Base-by-base conservation (phyloP, 202 grass and related monocot genomes). In the Dendrocalamus latiflorus region DNA sequence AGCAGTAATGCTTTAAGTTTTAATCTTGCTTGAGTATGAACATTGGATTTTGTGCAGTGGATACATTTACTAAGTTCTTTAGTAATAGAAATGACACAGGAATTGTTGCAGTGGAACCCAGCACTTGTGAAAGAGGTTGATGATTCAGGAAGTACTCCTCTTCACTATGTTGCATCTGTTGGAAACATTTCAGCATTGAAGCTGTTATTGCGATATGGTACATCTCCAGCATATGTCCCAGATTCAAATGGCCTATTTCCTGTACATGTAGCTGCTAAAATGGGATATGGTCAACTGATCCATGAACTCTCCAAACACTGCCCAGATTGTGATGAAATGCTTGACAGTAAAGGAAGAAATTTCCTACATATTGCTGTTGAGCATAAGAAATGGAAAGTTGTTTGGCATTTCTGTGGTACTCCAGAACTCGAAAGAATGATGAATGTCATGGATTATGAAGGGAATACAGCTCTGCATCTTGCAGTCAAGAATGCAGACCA, bases 341-440 rank as follows among this genome's bases (percentile, higher is more conserved):
- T 88, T 12, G 86, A 90, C 60, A 80, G 47, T 11, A 67, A 89
- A 72, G 92, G 92, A 84, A 92, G 82, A 45, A 94, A 94, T 58
- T 92, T 94, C 66, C 77, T 94, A 80, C 87, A 94, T 78, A 38
- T 86, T 83, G 90, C 90, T 51, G 75, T 92, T 65, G 77, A 80
- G 62, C 44, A 83, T 75, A 67, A 88, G 34, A 82, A 77, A 75
- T 68, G 57, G 78, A 72, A 82, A 68, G 67, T 92, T 75, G 78
- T 87, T 68, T 81, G 77, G 75, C 38, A 63, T 74, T 72, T 91
- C 61, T 87, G 63, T 73, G 75, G 79, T 61, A 85, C 65, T 3
- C 55, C 42, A 30, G 78, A 89, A 44, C 80, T 94, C 14, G 74
- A 36, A 60, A 87, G 90, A 69, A 75, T 89, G 78, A 24, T 80